phyloP scores from a whole-genome alignment of 1,139 yeast genomes.

The Kodamaea arcana region DNA sequence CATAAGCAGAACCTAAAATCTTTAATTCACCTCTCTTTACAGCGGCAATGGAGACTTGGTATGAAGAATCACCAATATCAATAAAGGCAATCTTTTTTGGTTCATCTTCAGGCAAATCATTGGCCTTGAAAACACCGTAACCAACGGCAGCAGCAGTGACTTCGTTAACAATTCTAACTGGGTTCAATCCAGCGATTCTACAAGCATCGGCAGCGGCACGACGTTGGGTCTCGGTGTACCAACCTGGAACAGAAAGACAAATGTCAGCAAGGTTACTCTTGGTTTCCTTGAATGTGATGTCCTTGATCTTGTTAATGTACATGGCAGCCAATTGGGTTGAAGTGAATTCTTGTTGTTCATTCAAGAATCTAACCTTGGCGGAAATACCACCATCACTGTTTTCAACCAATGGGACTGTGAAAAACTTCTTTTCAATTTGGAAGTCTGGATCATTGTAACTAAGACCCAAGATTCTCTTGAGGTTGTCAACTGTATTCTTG shows the following conservation, averaged over 20 bases:
- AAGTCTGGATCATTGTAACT: constrained; percentile 74
- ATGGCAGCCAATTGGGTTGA: constrained; percentile 90
- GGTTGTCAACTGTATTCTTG: constrained; percentile 91
- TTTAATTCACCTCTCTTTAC: constrained; percentile 96
- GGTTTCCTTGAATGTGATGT: constrained; percentile 75
- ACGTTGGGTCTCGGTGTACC: constrained; percentile 97
- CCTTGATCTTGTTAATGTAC: constrained; percentile 89
- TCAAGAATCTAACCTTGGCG: constrained; percentile 80
- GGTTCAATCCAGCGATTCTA: constrained; percentile 92
- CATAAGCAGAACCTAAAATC: constrained; percentile 86
- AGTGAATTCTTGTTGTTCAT: constrained; percentile 74
- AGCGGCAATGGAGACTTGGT: constrained; percentile 85
- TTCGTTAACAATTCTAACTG: constrained; percentile 96
- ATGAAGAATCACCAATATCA: constrained; percentile 96
- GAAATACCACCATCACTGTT: constrained; percentile 72
- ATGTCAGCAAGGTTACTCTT: constrained; percentile 80
- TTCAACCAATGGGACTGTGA: constrained; percentile 66
- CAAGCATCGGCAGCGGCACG: constrained; percentile 97
- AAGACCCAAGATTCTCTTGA: constrained; percentile 88
- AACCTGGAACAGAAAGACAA: constrained; percentile 91
- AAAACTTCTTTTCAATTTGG: constrained; percentile 66
- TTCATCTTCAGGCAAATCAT: constrained; percentile 88
- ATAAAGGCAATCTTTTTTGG: constrained; percentile 88
- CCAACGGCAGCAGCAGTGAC: constrained; percentile 98
- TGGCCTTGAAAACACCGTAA: constrained; percentile 96